Conservation (phyloP, 2,329 filamentous ascomycete species). For the Stachybotrys chlorohalonatus region DNA sequence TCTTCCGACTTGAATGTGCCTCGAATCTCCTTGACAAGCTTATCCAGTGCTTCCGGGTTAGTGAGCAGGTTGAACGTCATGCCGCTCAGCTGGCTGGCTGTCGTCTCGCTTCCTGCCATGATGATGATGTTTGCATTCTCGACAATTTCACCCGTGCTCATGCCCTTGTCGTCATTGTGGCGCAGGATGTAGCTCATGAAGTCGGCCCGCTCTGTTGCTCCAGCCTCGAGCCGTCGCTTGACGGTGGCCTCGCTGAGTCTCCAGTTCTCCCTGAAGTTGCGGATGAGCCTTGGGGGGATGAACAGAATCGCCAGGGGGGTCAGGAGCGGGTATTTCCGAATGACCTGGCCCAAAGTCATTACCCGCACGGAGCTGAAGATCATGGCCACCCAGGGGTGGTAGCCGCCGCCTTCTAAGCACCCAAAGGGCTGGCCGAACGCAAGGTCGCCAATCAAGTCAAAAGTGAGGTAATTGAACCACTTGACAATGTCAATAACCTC, state of each 20-base stretch:
- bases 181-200: conserved; percentile 9
- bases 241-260: conserved; percentile 3
- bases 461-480: conserved; percentile 19
- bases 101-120: conserved; percentile 19
- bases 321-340: background rate
- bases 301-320: background rate
- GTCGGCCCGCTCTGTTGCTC: conserved; percentile 8
- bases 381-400: conserved; percentile 10
- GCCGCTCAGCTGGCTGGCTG: conserved; percentile 15
- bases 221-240: conserved; percentile 5
- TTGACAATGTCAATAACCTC: conserved; percentile 11
- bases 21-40: conserved; percentile 21
- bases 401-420: conserved; percentile 11
- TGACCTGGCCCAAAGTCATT: background rate
- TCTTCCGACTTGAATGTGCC: conserved; percentile 1
- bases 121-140: conserved; percentile 8
- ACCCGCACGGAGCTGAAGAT: conserved; percentile 7
- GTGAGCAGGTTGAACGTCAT: conserved; percentile 14
- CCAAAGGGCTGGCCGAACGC: conserved; percentile 19
- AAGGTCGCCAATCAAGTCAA: conserved; percentile 21
- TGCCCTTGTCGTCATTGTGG: conserved; percentile 6
- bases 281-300: background rate
- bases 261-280: conserved; percentile 1
- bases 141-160: conserved; percentile 6
- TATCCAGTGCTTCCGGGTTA: conserved; percentile 18